Percentiles rank a stretch among this genome's conserved stretches.
phyloP scores from a whole-genome alignment of 805 yeast genomes.

The Candida vaughaniae region DNA sequence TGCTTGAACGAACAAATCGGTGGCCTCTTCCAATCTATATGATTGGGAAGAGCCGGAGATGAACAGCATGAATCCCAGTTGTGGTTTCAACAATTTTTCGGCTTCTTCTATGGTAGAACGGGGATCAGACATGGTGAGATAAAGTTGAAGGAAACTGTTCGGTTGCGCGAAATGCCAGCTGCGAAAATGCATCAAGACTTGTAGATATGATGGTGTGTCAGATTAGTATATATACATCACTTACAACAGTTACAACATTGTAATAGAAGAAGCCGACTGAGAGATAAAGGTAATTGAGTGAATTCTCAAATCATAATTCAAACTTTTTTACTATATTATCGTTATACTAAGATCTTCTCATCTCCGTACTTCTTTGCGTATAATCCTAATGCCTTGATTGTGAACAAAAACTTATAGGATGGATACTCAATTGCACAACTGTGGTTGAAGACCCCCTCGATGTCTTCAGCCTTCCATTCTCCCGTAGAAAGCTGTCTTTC shows the following conservation, averaged over 20 bases:
- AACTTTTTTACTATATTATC: no score
- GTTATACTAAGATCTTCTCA: slow-evolving; percentile 6
- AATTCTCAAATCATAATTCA: no score
- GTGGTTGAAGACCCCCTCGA: slow-evolving; percentile 96
- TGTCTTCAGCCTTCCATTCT: slow-evolving; percentile 79
- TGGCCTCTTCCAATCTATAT: slow-evolving; percentile 82
- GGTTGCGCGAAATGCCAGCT: not conserved
- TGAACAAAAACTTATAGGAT: slow-evolving; percentile 82
- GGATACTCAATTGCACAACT: slow-evolving; percentile 92
- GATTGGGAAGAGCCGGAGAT: slow-evolving; percentile 63
- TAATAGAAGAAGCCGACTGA: no score
- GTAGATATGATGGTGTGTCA: no score
- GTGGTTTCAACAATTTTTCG: slow-evolving; percentile 49
- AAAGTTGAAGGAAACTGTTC: not conserved
- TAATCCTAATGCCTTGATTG: slow-evolving; percentile 90
- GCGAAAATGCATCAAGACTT: no score
- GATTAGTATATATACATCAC: no score
- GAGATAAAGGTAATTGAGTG: no score
- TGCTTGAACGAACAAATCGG: slow-evolving; percentile 86
- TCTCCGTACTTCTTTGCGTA: slow-evolving; percentile 38
- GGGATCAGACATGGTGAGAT: slow-evolving; percentile 41
- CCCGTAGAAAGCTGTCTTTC: slow-evolving; percentile 70
- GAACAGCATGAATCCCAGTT: slow-evolving; percentile 65
- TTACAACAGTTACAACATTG: no score
- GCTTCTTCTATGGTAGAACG: slow-evolving; percentile 44